Evolutionary conservation across 2,329 filamentous ascomycete species (phyloP).

Genomic region (Tolypocladium sp.): DNA sequence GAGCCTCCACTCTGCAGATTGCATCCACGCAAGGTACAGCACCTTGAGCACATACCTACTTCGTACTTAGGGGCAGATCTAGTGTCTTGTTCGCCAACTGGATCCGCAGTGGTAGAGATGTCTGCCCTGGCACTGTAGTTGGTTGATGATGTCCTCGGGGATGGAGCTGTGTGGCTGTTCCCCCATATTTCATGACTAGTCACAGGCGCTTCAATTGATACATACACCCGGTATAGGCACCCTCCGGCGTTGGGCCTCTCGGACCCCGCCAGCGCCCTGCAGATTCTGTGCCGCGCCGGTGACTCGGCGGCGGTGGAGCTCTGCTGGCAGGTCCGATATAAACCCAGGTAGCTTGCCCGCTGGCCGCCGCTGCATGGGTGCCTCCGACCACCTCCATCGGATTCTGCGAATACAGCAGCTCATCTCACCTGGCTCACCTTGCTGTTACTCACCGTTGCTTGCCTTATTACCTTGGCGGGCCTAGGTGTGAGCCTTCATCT

Average conservation of each 20-base stretch:
- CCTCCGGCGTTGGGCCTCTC: slow-evolving; percentile 8
- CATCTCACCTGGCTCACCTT: background rate
- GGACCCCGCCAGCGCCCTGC: slow-evolving; percentile 6
- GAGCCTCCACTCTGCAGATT: background rate
- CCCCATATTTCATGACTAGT: background rate
- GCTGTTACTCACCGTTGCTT: background rate
- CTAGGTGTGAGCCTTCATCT: background rate
- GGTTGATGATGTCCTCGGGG: background rate
- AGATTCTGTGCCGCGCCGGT: background rate
- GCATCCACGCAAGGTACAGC: background rate
- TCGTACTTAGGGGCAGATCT: background rate
- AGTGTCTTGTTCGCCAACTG: background rate
- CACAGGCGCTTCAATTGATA: slow-evolving; percentile 8
- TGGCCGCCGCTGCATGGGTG: background rate
- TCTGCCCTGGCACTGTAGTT: background rate
- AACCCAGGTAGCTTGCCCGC: background rate
- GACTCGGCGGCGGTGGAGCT: background rate
- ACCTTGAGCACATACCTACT: too few species aligned
- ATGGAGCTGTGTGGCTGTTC: background rate
- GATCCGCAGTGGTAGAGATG: background rate
- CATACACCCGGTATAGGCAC: slow-evolving; percentile 15
- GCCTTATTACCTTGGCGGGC: background rate
- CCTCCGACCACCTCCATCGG: background rate
- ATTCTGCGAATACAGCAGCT: background rate
- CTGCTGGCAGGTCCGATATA: background rate